These are phyloP conservation scores for Cladochytrium tenue DNA, from an alignment of 371 early-diverging fungal genomes.

Conservation along the genomic window DNA sequence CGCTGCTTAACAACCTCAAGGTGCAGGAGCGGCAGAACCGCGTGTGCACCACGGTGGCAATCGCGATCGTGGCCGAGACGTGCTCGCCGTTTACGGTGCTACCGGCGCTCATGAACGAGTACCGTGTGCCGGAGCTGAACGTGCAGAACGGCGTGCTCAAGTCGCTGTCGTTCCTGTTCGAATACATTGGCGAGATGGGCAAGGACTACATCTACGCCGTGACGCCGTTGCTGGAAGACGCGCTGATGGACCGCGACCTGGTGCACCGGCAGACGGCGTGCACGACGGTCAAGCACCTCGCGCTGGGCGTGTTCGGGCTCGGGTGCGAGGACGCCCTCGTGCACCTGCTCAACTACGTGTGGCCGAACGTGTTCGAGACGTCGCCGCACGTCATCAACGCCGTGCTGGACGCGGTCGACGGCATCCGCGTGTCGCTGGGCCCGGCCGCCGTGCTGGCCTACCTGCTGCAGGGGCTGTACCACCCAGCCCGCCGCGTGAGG, in stretches of 20 bases:
- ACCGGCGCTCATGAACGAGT: constrained; percentile 98
- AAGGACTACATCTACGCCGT: constrained; percentile 89
- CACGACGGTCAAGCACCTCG: constrained; percentile 89
- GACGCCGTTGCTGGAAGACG: constrained; percentile 94
- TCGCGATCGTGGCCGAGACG: constrained; percentile 92
- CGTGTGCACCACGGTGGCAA: constrained; percentile 97
- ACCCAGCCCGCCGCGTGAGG: constrained; percentile 94
- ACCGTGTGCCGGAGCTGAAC: constrained; percentile 95
- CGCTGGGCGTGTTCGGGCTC: constrained; percentile 86
- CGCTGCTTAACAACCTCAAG: constrained; percentile 93
- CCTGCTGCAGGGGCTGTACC: constrained; percentile 92
- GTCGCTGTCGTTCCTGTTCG: constrained; percentile 91
- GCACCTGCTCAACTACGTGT: constrained; percentile 93
- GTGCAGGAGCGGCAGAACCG: constrained; percentile 98
- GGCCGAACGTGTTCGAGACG: constrained; percentile 98
- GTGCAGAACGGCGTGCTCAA: constrained; percentile 98
- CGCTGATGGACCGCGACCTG: constrained; percentile 94
- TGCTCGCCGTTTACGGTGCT: constrained; percentile 97
- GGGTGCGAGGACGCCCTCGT: constrained; percentile 91
- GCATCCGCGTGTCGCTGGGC: constrained; percentile 86
- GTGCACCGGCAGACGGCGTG: constrained; percentile 97
- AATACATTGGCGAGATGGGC: constrained; percentile 96
- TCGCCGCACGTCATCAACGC: constrained; percentile 94
- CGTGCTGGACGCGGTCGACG: constrained; percentile 96
- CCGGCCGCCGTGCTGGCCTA: constrained; percentile 85